Evolutionary conservation across 1,284 basidiomycete genomes (phyloP).

Genomic region (Volvariella surrecta): DNA sequence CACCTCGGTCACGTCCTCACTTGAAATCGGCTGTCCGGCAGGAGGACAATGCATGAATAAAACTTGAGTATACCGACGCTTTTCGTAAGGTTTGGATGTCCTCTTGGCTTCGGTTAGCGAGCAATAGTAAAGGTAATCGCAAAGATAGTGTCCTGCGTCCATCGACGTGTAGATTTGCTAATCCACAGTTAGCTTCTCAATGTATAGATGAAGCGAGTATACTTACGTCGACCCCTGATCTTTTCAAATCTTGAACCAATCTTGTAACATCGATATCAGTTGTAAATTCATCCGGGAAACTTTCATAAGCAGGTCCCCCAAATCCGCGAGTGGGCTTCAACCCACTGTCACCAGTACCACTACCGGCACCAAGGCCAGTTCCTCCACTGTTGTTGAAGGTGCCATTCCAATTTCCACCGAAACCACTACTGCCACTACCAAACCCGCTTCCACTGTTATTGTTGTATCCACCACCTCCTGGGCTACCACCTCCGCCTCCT

Average conservation of each 20-base stretch:
- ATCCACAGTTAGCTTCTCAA: not conserved
- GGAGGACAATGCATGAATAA: conserved; percentile 69
- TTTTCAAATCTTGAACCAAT: conserved; percentile 48
- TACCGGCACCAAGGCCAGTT: conserved; percentile 5
- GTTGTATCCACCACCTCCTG: not conserved
- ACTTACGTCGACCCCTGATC: conserved; percentile 48
- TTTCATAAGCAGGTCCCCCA: conserved; percentile 27
- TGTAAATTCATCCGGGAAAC: conserved; percentile 32
- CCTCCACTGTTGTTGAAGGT: not conserved
- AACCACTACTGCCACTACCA: conserved; percentile 23
- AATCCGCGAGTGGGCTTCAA: conserved; percentile 30
- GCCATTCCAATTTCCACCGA: conserved; percentile 15
- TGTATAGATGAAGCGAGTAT: not conserved
- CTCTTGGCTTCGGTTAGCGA: conserved; percentile 63
- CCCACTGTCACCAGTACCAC: conserved; percentile 16
- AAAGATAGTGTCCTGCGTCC: conserved; percentile 69
- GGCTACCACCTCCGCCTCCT: no score
- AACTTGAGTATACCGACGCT: conserved; percentile 47
- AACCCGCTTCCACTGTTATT: conserved; percentile 24
- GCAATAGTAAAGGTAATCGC: conserved; percentile 71
- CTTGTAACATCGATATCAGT: conserved; percentile 36
- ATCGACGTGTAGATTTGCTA: conserved; percentile 63
- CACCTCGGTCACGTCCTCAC: conserved; percentile 57
- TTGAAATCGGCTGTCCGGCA: conserved; percentile 47
- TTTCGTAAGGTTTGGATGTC: conserved; percentile 42